These are phyloP conservation scores for Quercus berberidifolia DNA, from an alignment of 306 rosid species.

Conservation along the genomic window DNA sequence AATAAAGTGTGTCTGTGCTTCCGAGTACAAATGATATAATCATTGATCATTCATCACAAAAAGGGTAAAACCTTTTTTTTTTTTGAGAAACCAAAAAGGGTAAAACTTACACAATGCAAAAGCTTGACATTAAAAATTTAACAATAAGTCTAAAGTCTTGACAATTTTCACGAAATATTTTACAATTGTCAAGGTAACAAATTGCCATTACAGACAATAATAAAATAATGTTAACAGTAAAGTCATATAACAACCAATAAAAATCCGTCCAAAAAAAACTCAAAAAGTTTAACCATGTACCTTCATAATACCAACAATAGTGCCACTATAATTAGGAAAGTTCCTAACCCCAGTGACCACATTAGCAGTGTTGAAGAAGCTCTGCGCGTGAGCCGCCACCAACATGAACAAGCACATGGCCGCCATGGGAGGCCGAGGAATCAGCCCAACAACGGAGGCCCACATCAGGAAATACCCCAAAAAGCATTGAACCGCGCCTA, in stretches of 20 bases:
- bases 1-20: too few relatives aligned
- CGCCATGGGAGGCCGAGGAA: slow-evolving; percentile 57
- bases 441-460: slow-evolving; percentile 70
- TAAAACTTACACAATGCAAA: not conserved
- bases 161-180: too few relatives aligned
- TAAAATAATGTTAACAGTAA: fast-evolving
- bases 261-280: too few relatives aligned
- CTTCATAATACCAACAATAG: slow-evolving; percentile 88
- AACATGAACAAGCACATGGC: slow-evolving; percentile 68
- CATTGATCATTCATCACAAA: not conserved
- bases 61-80: too few relatives aligned
- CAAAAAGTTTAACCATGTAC: slow-evolving; percentile 14
- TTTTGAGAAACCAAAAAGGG: too few relatives aligned
- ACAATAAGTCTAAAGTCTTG: fast-evolving
- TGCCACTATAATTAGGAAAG: slow-evolving; percentile 64
- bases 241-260: too few relatives aligned
- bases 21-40: not conserved
- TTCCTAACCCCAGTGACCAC: slow-evolving; percentile 76
- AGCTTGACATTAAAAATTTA: not conserved
- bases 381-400: slow-evolving; percentile 52
- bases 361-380: slow-evolving; percentile 68
- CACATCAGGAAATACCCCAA: slow-evolving; percentile 63
- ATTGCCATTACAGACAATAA: too few relatives aligned
- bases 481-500: slow-evolving; percentile 60
- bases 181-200: fast-evolving